These are phyloP conservation scores for Tulasnella calospora DNA, from an alignment of 768 basidiomycete genomes.

Conservation along the genomic window DNA sequence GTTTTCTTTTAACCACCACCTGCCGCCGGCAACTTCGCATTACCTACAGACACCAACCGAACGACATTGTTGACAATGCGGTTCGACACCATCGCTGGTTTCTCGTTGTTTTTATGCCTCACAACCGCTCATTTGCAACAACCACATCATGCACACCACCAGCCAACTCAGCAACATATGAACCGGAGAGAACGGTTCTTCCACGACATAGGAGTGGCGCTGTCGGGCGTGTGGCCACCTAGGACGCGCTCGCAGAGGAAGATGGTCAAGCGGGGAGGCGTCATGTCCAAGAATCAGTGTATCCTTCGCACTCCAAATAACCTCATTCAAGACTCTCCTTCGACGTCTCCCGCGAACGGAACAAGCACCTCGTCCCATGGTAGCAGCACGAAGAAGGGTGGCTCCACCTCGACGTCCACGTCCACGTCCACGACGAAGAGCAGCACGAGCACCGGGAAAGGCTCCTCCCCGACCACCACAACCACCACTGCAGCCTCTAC, in stretches of 20 bases:
- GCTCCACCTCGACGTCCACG: slow-evolving; percentile 1
- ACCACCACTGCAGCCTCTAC: neutral
- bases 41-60: neutral
- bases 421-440: neutral
- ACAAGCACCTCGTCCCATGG: neutral
- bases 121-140: slow-evolving; percentile 8
- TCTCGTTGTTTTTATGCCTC: neutral
- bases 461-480: neutral
- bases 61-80: slow-evolving; percentile 8
- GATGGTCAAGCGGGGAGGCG: slow-evolving; percentile 3
- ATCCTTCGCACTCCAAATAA: neutral
- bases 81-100: neutral
- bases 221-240: slow-evolving; percentile 1
- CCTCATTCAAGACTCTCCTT: neutral
- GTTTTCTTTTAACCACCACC: slow-evolving; percentile 1
- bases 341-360: neutral
- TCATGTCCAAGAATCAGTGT: neutral
- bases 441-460: neutral
- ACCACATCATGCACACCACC: neutral
- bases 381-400: neutral
- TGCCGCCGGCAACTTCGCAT: neutral
- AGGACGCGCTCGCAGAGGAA: neutral
- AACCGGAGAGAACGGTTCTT: neutral
- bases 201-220: neutral
- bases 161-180: neutral